A percentile compares a stretch with the other conserved stretches of the same genome.
These are phyloP conservation scores for Auricularia auricula-judae DNA, from an alignment of 768 basidiomycete species.

Conservation along the genomic window DNA sequence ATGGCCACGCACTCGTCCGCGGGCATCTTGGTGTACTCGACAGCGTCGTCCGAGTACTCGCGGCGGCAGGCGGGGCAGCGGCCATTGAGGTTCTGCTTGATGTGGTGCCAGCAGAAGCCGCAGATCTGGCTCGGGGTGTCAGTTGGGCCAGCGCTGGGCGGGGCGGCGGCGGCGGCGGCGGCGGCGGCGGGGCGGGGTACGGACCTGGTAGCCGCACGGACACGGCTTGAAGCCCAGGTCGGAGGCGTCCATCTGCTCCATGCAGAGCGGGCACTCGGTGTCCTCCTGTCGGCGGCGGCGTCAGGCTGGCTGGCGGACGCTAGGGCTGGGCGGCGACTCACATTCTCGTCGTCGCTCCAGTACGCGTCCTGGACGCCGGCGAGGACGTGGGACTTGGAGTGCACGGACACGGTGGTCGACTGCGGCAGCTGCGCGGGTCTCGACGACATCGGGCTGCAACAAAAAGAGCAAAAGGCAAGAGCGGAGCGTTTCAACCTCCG, in stretches of 20 bases:
- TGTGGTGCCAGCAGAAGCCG: constrained; percentile 98
- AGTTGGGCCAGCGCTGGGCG: background rate
- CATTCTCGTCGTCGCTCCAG: constrained; percentile 88
- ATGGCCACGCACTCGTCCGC: constrained; percentile 74
- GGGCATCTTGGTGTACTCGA: constrained; percentile 91
- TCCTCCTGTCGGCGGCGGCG: constrained; percentile 57
- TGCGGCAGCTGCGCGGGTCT: background rate
- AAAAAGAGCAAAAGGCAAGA: background rate
- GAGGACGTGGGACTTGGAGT: constrained; percentile 9
- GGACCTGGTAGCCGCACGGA: constrained; percentile 94
- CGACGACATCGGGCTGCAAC: background rate
- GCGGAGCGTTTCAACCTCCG: background rate
- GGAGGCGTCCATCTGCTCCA: constrained; percentile 97
- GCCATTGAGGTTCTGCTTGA: constrained; percentile 90
- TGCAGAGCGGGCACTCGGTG: constrained; percentile 93
- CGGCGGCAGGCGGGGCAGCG: constrained; percentile 94
- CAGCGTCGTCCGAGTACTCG: constrained; percentile 82
- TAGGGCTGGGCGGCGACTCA: constrained; percentile 24
- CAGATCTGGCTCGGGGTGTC: constrained; percentile 56
- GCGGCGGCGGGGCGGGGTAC: constrained; percentile 6
- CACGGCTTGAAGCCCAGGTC: constrained; percentile 99
- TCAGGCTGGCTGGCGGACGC: constrained; percentile 9
- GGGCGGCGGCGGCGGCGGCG: background rate
- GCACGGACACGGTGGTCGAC: background rate
- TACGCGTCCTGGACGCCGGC: constrained; percentile 88